Percentiles rank a stretch among this genome's conserved stretches.
phyloP scores from a whole-genome alignment of 148 eudicot genomes.

The Pouteria glomerata region DNA sequence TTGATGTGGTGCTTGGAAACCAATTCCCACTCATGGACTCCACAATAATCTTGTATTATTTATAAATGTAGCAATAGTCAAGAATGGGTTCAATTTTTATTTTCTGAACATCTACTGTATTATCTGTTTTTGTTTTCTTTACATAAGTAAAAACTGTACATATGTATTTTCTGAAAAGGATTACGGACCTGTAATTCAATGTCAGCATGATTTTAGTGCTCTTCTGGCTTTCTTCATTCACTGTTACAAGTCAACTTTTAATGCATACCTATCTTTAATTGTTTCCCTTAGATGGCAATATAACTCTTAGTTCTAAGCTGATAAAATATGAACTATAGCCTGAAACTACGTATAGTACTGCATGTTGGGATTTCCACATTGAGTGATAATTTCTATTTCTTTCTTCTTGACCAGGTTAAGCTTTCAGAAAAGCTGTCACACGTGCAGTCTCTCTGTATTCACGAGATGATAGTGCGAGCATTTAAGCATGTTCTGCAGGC shows the following conservation, averaged over 20 bases:
- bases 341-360: not conserved
- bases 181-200: no score
- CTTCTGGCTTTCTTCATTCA: not conserved
- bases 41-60: no score
- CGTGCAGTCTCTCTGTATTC: constrained; percentile 97
- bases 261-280: not conserved
- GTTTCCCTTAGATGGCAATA: no score
- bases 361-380: not conserved
- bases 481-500: constrained; percentile 96
- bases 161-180: not conserved
- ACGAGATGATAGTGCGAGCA: constrained; percentile 99
- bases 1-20: no score
- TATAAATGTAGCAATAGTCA: no score
- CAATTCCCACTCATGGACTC: no score
- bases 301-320: not conserved
- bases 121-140: not conserved
- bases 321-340: not conserved
- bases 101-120: not conserved
- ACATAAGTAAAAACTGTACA: not conserved
- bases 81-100: not conserved
- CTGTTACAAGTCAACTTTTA: not conserved
- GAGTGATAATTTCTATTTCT: constrained; percentile 9
- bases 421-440: constrained; percentile 95
- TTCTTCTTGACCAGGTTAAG: constrained; percentile 62
- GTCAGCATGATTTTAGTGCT: not conserved